Conservation (phyloP, 371 early-diverging fungal genomes). For the Sporodiniella umbellata region DNA sequence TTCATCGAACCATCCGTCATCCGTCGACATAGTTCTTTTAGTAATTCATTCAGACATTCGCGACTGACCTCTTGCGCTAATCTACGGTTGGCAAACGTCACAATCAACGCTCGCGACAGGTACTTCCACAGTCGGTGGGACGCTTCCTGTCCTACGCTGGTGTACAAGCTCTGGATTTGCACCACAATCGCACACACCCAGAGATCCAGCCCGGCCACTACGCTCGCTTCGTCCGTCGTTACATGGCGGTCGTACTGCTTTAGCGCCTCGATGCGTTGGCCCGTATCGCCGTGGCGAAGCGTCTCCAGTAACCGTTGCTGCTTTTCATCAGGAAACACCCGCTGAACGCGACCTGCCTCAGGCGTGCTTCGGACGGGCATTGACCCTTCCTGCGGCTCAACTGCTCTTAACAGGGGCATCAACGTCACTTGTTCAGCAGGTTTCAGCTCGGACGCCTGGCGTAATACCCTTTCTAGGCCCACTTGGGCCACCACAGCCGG, state of each 20-base stretch:
- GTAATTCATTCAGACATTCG: constrained; percentile 59
- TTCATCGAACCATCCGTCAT: constrained; percentile 81
- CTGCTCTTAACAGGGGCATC: constrained; percentile 65
- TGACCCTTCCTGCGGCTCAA: not conserved
- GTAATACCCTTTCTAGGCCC: constrained; percentile 58
- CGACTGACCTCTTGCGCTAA: constrained; percentile 62
- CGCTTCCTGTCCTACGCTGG: constrained; percentile 48
- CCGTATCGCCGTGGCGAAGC: constrained; percentile 69
- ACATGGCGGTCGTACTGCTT: constrained; percentile 74
- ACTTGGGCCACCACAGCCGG: constrained; percentile 55
- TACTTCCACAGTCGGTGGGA: constrained; percentile 70
- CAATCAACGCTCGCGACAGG: constrained; percentile 72
- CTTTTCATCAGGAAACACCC: too few relatives aligned
- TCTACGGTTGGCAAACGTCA: constrained; percentile 66
- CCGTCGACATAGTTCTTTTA: constrained; percentile 74
- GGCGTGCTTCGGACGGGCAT: too few relatives aligned
- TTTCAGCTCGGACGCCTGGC: constrained; percentile 64
- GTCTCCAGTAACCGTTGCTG: constrained; percentile 53
- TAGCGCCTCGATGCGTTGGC: constrained; percentile 73
- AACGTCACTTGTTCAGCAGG: constrained; percentile 67
- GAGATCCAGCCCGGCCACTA: constrained; percentile 62
- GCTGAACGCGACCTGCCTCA: too few relatives aligned
- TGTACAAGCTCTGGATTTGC: constrained; percentile 66
- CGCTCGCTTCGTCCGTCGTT: constrained; percentile 33
- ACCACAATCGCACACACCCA: constrained; percentile 63